Evolutionary conservation across 2,329 filamentous ascomycete genomes (phyloP).

Genomic region (Exophiala sp.): DNA sequence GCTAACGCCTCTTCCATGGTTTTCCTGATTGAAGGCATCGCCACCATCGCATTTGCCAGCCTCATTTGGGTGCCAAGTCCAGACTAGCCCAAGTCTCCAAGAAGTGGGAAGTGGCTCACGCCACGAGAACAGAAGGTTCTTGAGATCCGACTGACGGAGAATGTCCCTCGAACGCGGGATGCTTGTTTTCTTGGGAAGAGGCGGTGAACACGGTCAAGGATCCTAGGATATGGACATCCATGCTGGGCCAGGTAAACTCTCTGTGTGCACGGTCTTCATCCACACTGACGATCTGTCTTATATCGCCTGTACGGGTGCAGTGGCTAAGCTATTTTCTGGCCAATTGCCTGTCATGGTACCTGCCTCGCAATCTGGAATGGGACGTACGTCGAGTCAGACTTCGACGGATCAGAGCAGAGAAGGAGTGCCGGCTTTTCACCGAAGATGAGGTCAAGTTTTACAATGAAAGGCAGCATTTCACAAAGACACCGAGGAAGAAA

Average conservation of each 20-base stretch:
- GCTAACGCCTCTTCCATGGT: constrained; percentile 29
- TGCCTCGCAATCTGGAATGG: constrained; percentile 17
- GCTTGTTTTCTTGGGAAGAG: constrained; percentile 39
- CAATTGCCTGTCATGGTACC: constrained; percentile 43
- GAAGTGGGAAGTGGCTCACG: constrained; percentile 43
- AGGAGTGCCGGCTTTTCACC: not conserved
- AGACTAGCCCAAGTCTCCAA: constrained; percentile 39
- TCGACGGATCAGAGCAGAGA: not conserved
- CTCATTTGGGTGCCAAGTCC: constrained; percentile 39
- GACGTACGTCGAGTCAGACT: not conserved
- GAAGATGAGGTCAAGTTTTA: constrained; percentile 3
- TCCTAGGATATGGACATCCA: constrained; percentile 43
- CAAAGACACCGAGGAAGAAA: constrained; percentile 1
- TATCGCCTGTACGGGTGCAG: constrained; percentile 41
- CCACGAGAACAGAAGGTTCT: constrained; percentile 46
- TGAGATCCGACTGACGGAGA: constrained; percentile 41
- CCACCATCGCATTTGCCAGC: constrained; percentile 37
- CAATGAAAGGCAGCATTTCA: not conserved
- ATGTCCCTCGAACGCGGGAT: constrained; percentile 39
- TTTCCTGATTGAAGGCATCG: constrained; percentile 42
- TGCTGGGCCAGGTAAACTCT: constrained; percentile 36
- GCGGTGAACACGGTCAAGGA: constrained; percentile 39
- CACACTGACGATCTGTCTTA: constrained; percentile 44
- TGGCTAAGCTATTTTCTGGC: constrained; percentile 41
- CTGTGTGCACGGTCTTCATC: constrained; percentile 45